Evolutionary conservation across 306 rosid species (phyloP), one percentile per base, ranked within the genome.

Genomic region (Prunus padus): DNA sequence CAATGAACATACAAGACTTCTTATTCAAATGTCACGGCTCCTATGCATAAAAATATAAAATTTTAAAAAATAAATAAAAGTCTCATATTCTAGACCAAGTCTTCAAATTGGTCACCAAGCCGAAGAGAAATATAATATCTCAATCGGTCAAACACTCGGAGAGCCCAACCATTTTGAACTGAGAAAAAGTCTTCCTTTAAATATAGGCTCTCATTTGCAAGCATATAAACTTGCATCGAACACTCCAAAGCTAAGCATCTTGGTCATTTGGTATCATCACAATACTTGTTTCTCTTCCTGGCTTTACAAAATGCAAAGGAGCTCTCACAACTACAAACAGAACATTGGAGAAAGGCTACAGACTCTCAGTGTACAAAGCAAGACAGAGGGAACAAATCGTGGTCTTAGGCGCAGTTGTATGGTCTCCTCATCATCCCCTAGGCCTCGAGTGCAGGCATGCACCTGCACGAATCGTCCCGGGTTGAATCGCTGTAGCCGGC

Each of bases 401-500:
- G 82, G 88, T 2, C 80, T 51, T 12, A 73, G 68, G 78, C 46
- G 51, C 33, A 78, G 80, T 7, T 30, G 65, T 42, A 67, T 72
- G 69, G 49, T 75, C 14, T 18, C 23, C 13, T 26, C 46, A 1
- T 59, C 80, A 44, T 66, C 83, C 68, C 85, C 83, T 1, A 71
- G 86, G 84, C 45, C 74, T 13, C 79, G 83, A 78, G 20, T 28
- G 8, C 42, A 14, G 42, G 20, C 14, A 0, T 86, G 90, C 72
- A 88, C 88, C 13, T 90, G 92, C 65, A 74, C 74, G 8, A 88
- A 71, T 71, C 80, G 82, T 37, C 89, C 90, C 19, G 88, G 89
- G 63, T 74, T 87, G 63, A 87, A 75, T 54, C 77, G 83, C 7
- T 90, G 92, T 25, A 85, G 81, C 23, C 84, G 86, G 3, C 93